Conservation (phyloP, 192 early-diverging fungal genomes). For the Backusella australiensis region DNA sequence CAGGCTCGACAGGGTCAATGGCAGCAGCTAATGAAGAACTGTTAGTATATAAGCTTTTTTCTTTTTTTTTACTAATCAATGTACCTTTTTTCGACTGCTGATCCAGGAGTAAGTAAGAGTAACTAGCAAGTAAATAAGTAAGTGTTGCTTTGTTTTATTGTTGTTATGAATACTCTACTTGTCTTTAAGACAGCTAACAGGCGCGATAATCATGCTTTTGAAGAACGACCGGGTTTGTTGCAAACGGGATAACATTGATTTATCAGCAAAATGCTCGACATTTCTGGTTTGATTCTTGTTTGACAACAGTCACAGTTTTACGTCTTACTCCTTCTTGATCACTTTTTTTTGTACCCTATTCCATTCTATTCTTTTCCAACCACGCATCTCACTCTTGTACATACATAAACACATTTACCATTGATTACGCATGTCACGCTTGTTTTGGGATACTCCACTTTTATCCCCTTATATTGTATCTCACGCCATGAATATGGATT, state of each 20-base stretch:
- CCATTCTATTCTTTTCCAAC: not conserved
- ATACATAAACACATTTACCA: not conserved
- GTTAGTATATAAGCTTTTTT: not conserved
- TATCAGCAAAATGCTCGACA: not conserved
- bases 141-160: not conserved
- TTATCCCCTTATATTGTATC: not conserved
- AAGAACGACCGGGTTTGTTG: constrained; percentile 7
- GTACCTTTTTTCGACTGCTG: constrained; percentile 32
- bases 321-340: not conserved
- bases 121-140: constrained; percentile 13
- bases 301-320: not conserved
- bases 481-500: constrained; percentile 9
- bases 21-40: constrained; percentile 17
- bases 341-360: not conserved
- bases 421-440: constrained; percentile 5
- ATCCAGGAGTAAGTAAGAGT: constrained; percentile 35
- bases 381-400: not conserved
- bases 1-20: constrained; percentile 37
- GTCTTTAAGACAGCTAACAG: constrained; percentile 33
- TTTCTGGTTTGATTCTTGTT: not conserved
- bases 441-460: constrained; percentile 8
- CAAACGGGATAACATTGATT: constrained; percentile 3
- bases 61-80: not conserved
- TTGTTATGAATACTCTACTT: constrained; percentile 23
- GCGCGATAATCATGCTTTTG: constrained; percentile 31